Evolutionary conservation across 2,329 filamentous ascomycete genomes (phyloP).

Genomic region (Pseudodiploospora longispora): DNA sequence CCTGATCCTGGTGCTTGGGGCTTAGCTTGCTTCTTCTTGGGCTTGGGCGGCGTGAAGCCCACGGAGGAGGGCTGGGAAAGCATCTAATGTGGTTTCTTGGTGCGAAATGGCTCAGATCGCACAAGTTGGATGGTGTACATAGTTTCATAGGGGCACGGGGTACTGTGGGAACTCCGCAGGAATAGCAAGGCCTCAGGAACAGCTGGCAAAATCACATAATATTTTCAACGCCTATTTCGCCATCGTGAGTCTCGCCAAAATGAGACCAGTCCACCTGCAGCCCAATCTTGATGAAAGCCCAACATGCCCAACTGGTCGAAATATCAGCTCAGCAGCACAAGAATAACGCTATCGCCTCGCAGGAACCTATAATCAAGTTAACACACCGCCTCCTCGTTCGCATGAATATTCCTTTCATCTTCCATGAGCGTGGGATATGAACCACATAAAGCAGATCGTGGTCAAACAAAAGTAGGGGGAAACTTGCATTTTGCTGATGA

Average conservation of each 20-base stretch:
- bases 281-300: constrained; percentile 13
- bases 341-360: constrained; percentile 78
- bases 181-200: no score
- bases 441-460: no score
- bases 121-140: no score
- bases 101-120: neutral
- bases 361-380: constrained; percentile 57
- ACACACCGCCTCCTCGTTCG: neutral
- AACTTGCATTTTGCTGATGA: constrained; percentile 91
- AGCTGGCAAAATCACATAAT: constrained; percentile 8
- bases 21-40: constrained; percentile 71
- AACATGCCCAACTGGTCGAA: constrained; percentile 2
- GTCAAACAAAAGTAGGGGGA: neutral
- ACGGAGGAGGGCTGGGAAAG: constrained; percentile 29
- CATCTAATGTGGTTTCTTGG: constrained; percentile 11
- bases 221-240: constrained; percentile 32
- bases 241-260: constrained; percentile 20
- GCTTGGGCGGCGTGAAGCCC: constrained; percentile 52
- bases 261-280: constrained; percentile 19
- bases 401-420: no score
- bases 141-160: no score
- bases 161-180: neutral
- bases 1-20: constrained; percentile 63
- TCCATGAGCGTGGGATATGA: no score
- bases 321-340: constrained; percentile 68